Evolutionary conservation across 148 eudicot species (phyloP), one percentile per base, ranked within the genome.

Genomic region (Beta vulgaris): DNA sequence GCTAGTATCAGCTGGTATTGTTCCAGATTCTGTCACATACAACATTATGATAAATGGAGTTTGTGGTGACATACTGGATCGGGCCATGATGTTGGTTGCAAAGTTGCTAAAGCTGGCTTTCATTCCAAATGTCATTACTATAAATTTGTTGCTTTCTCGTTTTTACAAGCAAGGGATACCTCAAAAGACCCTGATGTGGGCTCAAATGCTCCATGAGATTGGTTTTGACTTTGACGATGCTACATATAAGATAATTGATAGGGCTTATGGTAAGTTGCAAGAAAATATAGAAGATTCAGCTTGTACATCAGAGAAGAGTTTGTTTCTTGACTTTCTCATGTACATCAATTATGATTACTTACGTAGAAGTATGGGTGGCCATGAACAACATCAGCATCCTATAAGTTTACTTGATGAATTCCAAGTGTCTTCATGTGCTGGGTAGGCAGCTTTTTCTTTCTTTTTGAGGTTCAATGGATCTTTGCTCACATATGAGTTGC

Each of bases 91-190:
- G 66, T 81, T 92, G 75, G 84, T 91, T 16, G 99, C 91, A 25
- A 95, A 89, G 77, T 79, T 95, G 82, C 93, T 90, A 53, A 95
- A 95, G 84, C 86, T 95, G 86, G 89, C 88, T 35, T 92, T 95
- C 86, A 84, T 88, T 61, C 99, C 99, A 44, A 86, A 95, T 85
- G 71, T 81, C 43, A 87, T 89, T 73, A 92, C 99, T 4, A 78
- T 82, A 46, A 95, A 95, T 82, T 87, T 86, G 68, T 82, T 95
- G 83, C 82, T 95, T 71, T 88, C 96, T 77, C 96, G 91, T 31
- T 82, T 92, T 65, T 79, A 85, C 82, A 95, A 95, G 84, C 96
- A 89, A 78, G 97, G 97, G 66, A 73, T 88, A 61, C 93, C 88
- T 8, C 86, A 85, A 64, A 90, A 90, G 86, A 78, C 97, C 57